These are phyloP conservation scores for Leccinum uliginosum DNA, from an alignment of 768 basidiomycete species.

Conservation along the genomic window DNA sequence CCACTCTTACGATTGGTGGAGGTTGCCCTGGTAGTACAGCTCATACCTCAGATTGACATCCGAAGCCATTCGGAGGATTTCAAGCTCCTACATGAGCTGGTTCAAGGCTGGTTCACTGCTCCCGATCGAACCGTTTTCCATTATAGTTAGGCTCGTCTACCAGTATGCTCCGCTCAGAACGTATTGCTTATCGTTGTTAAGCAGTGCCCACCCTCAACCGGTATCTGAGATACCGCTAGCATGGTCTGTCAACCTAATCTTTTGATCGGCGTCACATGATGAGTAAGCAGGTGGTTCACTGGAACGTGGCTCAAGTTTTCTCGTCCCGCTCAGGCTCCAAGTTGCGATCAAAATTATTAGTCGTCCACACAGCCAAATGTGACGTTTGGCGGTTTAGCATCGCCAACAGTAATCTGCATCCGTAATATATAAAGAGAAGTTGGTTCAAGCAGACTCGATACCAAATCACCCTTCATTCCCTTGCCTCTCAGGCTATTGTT, in stretches of 20 bases:
- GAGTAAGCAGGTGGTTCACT: background rate
- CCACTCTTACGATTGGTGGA: background rate
- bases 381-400: background rate
- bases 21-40: background rate
- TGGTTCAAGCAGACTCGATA: slow-evolving; percentile 1
- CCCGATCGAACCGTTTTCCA: background rate
- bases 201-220: background rate
- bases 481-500: background rate
- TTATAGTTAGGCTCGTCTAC: background rate
- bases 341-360: background rate
- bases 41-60: background rate
- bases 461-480: background rate
- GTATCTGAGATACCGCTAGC: background rate
- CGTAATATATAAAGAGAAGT: slow-evolving; percentile 20
- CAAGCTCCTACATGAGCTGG: background rate
- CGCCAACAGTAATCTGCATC: background rate
- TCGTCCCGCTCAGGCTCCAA: too few species aligned
- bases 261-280: slow-evolving; percentile 6
- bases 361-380: background rate
- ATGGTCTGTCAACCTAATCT: slow-evolving; percentile 1
- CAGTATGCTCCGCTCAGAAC: slow-evolving; percentile 1
- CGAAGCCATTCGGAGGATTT: background rate
- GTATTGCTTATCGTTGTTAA: background rate
- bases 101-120: background rate
- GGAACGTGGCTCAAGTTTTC: too few species aligned